Evolutionary conservation across 163 green algal species (phyloP), one percentile per base, ranked within the genome.

Genomic region (Trebouxiophyceae sp.): DNA sequence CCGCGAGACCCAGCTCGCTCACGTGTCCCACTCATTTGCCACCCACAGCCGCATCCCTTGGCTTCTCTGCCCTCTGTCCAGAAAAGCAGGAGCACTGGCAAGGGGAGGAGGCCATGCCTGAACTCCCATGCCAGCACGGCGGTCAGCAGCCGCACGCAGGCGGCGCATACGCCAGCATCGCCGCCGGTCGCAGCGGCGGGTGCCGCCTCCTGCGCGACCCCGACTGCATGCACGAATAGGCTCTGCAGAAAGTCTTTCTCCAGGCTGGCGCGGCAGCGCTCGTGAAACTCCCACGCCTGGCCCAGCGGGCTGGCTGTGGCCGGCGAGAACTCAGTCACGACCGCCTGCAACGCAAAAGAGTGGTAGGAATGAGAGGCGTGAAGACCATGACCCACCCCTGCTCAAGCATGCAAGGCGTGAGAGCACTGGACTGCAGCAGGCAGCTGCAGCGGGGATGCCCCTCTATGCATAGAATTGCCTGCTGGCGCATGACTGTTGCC

Each of bases 271-370:
- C 80, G 73, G 70, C 80, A 89, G 8, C 29, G 57, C 60, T 87
- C 81, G 59, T 93, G 87, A 45, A 80, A 82, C 34, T 87, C 87
- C 81, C 81, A 89, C 0, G 81, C 73, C 67, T 89, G 59, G 0
- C 81, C 81, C 75, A 91, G 61, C 3, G 79, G 58, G 39, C 60
- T 79, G 27, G 85, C 79, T 0, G 75, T 87, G 26, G 70, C 47
- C 12, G 82, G 75, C 0, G 68, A 63, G 56, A 91, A 93, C 73
- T 93, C 83, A 0, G 54, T 60, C 24, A 93, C 81, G 3, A 90
- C 33, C 4, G 81, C 77, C 70, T 85, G 71, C 50, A 87, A 69
- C 28, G 83, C 34, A 39, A 80, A 55, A 65, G 86, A 59, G 2
- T 74, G 67, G 4, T 73, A 57, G 1, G 54, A 28, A 57, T 60